Percentiles rank a stretch among this genome's conserved stretches.
These are phyloP conservation scores for Talaromyces sp. DNA, from an alignment of 2,329 filamentous ascomycete species.

Conservation along the genomic window DNA sequence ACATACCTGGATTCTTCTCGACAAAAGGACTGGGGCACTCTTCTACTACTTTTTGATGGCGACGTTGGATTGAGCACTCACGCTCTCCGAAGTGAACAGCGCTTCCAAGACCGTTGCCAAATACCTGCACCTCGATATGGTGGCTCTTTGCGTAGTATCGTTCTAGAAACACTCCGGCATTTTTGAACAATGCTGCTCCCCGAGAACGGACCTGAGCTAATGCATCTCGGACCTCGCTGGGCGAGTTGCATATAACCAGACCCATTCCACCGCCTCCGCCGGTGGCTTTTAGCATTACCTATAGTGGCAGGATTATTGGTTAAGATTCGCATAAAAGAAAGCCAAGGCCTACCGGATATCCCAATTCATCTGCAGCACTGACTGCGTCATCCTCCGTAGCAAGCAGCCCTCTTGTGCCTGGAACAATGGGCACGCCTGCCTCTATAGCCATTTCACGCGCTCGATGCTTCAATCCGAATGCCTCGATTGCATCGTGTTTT, in stretches of 20 bases:
- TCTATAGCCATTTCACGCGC: slow-evolving; percentile 51
- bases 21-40: slow-evolving; percentile 76
- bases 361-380: slow-evolving; percentile 37
- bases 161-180: slow-evolving; percentile 72
- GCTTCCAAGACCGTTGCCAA: slow-evolving; percentile 73
- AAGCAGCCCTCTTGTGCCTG: slow-evolving; percentile 49
- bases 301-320: neutral
- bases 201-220: slow-evolving; percentile 69
- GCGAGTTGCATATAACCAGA: slow-evolving; percentile 66
- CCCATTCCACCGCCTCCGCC: slow-evolving; percentile 80
- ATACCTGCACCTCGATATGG: slow-evolving; percentile 87
- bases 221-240: slow-evolving; percentile 65
- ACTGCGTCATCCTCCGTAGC: slow-evolving; percentile 45
- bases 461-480: slow-evolving; percentile 51
- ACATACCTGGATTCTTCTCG: slow-evolving; percentile 22
- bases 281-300: slow-evolving; percentile 72
- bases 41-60: slow-evolving; percentile 88
- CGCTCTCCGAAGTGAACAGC: slow-evolving; percentile 81
- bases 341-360: slow-evolving; percentile 42
- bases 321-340: neutral
- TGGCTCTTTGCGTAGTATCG: slow-evolving; percentile 72
- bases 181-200: slow-evolving; percentile 73
- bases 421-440: slow-evolving; percentile 52
- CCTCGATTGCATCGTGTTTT: slow-evolving; percentile 48
- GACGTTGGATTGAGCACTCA: slow-evolving; percentile 79